phyloP scores from a whole-genome alignment of 2,329 filamentous ascomycete genomes.

The Fusarium equiseti region DNA sequence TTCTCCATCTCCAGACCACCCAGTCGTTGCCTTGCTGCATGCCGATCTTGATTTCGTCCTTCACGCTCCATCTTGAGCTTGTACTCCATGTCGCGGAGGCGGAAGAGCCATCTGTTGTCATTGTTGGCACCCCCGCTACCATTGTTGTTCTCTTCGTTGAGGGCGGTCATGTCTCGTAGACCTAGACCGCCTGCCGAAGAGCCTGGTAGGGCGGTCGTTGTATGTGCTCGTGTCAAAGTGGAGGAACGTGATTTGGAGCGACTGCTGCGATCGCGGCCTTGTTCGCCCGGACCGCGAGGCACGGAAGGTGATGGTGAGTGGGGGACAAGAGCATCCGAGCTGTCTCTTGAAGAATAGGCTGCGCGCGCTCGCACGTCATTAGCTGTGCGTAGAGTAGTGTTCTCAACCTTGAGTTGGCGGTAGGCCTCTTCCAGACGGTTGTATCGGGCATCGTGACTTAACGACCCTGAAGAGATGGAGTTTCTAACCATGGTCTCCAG shows the following conservation, averaged over 20 bases:
- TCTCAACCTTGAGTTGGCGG: constrained; percentile 72
- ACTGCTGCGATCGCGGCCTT: constrained; percentile 58
- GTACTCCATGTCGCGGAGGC: constrained; percentile 87
- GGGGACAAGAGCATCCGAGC: constrained; percentile 54
- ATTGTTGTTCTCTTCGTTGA: constrained; percentile 37
- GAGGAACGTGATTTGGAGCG: constrained; percentile 49
- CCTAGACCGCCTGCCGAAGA: constrained; percentile 43
- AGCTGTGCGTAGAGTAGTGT: constrained; percentile 75
- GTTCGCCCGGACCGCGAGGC: constrained; percentile 63
- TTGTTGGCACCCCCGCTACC: constrained; percentile 49
- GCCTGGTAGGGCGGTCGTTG: constrained; percentile 46
- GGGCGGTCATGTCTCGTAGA: constrained; percentile 47
- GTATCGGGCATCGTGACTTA: constrained; percentile 60
- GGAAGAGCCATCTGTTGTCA: constrained; percentile 85
- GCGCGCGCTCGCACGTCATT: constrained; percentile 68
- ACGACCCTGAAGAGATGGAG: constrained; percentile 64
- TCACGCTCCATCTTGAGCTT: constrained; percentile 92
- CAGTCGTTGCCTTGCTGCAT: constrained; percentile 82
- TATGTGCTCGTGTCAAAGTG: constrained; percentile 50
- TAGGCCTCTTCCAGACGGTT: constrained; percentile 71
- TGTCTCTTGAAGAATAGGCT: constrained; percentile 56
- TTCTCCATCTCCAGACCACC: constrained; percentile 82
- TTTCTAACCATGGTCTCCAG: constrained; percentile 84
- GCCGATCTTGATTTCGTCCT: constrained; percentile 84
- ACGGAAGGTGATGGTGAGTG: constrained; percentile 66